These are phyloP conservation scores for Metschnikowia amazonensis DNA, from an alignment of 805 yeast genomes.

Conservation along the genomic window DNA sequence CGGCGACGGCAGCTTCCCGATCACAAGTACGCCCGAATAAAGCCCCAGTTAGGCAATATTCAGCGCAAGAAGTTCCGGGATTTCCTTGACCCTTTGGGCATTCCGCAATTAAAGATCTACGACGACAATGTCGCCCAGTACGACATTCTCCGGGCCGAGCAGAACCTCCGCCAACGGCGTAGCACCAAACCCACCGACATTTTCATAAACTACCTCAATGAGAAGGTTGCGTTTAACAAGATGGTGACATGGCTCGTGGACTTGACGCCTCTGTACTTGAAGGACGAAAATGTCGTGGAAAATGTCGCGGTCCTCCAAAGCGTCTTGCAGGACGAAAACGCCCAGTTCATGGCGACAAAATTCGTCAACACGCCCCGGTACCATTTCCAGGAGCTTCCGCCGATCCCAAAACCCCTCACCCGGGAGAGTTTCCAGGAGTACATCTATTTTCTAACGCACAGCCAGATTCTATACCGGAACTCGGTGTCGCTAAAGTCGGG, in stretches of 20 bases:
- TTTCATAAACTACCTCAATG: conserved; percentile 26
- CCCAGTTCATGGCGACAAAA: conserved; percentile 11
- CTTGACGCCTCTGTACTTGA: conserved; percentile 30
- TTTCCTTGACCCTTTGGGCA: conserved; percentile 33
- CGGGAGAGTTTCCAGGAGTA: conserved; percentile 30
- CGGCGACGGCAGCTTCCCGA: conserved; percentile 8
- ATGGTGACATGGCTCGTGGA: conserved; percentile 32
- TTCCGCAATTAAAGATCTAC: conserved; percentile 31
- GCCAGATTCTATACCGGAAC: conserved; percentile 29
- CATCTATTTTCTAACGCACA: conserved; percentile 35
- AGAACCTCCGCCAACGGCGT: conserved; percentile 24
- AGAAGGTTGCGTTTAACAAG: conserved; percentile 27
- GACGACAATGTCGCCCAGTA: conserved; percentile 23
- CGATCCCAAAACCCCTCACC: conserved; percentile 27
- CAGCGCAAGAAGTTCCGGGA: conserved; percentile 27
- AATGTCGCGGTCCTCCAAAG: conserved; percentile 8
- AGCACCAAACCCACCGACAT: conserved; percentile 18
- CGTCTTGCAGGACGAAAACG: conserved; percentile 22
- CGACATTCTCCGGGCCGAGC: conserved; percentile 23
- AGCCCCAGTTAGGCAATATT: conserved; percentile 15
- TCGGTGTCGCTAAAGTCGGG: conserved; percentile 34
- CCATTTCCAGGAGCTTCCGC: conserved; percentile 31
- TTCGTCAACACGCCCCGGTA: conserved; percentile 17
- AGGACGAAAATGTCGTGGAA: conserved; percentile 15
- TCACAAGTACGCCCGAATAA: conserved; percentile 8